Conservation (phyloP, 2,329 filamentous ascomycete species). For the Phaeophleospora eucalypticola region DNA sequence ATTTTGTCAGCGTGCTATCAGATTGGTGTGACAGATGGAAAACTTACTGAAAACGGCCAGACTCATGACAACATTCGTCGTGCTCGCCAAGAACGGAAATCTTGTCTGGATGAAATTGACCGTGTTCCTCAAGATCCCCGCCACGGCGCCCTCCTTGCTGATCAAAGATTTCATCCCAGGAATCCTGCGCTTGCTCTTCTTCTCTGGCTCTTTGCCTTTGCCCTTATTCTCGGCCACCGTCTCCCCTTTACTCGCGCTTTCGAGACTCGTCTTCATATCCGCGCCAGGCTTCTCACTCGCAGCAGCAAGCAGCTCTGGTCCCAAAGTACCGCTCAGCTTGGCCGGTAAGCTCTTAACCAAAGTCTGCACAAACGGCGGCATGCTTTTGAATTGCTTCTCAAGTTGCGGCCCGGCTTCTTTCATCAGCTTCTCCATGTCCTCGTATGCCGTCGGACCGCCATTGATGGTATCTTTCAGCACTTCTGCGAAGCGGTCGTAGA, state of each 20-base stretch:
- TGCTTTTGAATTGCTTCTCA: slow-evolving; percentile 59
- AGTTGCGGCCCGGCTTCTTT: slow-evolving; percentile 61
- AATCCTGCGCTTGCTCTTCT: slow-evolving; percentile 58
- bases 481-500: slow-evolving; percentile 79
- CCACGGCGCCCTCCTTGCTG: slow-evolving; percentile 80
- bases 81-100: slow-evolving; percentile 80
- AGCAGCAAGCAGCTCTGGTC: slow-evolving; percentile 77
- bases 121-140: slow-evolving; percentile 81
- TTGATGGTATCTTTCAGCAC: slow-evolving; percentile 89
- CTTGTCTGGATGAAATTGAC: slow-evolving; percentile 80
- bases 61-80: slow-evolving; percentile 87
- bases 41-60: slow-evolving; percentile 78
- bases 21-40: no score
- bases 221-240: background rate
- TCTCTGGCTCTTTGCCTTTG: slow-evolving; percentile 17
- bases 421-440: slow-evolving; percentile 72
- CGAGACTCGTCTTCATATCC: slow-evolving; percentile 36
- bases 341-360: slow-evolving; percentile 79
- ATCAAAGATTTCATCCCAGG: slow-evolving; percentile 74
- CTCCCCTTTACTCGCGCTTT: slow-evolving; percentile 32
- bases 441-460: slow-evolving; percentile 88
- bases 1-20: no score
- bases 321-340: slow-evolving; percentile 71
- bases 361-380: slow-evolving; percentile 78
- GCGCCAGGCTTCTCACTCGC: slow-evolving; percentile 63